A percentile compares a stretch with the other conserved stretches of the same genome.
Conservation (phyloP, 768 basidiomycete genomes). For the Cantharellus cinnabarinus region DNA sequence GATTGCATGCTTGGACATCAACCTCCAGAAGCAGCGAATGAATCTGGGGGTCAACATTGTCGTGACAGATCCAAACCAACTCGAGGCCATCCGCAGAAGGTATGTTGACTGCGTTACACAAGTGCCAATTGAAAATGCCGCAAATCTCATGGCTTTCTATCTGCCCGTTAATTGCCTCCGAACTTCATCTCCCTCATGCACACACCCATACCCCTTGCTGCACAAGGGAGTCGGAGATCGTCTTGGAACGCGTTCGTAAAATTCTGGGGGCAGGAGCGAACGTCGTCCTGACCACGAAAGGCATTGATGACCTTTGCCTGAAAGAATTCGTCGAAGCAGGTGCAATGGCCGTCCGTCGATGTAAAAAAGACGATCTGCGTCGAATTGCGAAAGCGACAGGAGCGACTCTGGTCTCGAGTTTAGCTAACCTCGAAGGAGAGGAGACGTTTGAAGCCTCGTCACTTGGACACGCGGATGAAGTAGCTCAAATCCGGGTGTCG, state of each 20-base stretch:
- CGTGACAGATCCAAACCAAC: constrained; percentile 86
- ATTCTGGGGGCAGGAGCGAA: constrained; percentile 92
- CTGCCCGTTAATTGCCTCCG: too few relatives aligned
- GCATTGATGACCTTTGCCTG: constrained; percentile 92
- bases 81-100: constrained; percentile 92
- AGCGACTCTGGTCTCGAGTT: constrained; percentile 74
- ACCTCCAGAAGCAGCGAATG: constrained; percentile 91
- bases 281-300: constrained; percentile 92
- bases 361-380: constrained; percentile 91
- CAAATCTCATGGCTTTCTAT: too few relatives aligned
- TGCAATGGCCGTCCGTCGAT: constrained; percentile 94
- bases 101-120: constrained; percentile 22
- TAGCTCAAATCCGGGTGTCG: constrained; percentile 90
- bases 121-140: too few relatives aligned
- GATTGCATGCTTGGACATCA: constrained; percentile 97
- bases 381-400: constrained; percentile 96
- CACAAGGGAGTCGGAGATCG: constrained; percentile 80
- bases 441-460: constrained; percentile 88
- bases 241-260: constrained; percentile 53
- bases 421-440: constrained; percentile 93
- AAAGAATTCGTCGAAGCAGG: constrained; percentile 99
- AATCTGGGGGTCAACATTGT: constrained; percentile 94
- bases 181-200: background rate
- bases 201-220: background rate
- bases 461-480: constrained; percentile 87